A percentile compares a stretch with the other conserved stretches of the same genome.
Evolutionary conservation across 2,329 filamentous ascomycete genomes (phyloP).

Genomic region (Geosmithia flava): DNA sequence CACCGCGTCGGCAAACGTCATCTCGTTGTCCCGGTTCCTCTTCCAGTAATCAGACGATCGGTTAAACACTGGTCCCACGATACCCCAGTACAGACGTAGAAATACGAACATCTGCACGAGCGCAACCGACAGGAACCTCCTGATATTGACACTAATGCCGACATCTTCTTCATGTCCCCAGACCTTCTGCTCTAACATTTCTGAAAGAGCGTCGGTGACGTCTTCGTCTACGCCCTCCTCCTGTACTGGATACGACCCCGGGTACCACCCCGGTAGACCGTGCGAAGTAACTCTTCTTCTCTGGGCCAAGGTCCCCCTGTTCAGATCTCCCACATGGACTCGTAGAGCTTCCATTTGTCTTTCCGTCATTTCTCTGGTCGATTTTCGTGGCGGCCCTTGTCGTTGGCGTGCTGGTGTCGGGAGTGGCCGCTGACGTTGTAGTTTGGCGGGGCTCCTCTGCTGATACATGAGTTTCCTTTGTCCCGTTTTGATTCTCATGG

Average conservation of each 20-base stretch:
- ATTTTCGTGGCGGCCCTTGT: no score
- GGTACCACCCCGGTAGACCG: constrained; percentile 3
- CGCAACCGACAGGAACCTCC: background rate
- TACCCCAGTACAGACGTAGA: constrained; percentile 18
- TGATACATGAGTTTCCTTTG: background rate
- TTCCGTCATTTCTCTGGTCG: no score
- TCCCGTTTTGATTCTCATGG: background rate
- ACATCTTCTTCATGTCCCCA: background rate
- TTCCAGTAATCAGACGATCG: constrained; percentile 20
- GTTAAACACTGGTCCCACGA: constrained; percentile 26
- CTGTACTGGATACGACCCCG: constrained; percentile 15
- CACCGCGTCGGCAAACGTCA: constrained; percentile 10
- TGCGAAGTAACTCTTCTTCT: background rate
- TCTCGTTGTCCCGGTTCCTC: constrained; percentile 9
- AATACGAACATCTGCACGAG: constrained; percentile 4
- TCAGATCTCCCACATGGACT: background rate
- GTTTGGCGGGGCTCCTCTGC: background rate
- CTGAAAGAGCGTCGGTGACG: constrained; percentile 16
- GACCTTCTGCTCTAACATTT: background rate
- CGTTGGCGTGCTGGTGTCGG: no score
- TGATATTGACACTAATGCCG: background rate
- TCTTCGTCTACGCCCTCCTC: constrained; percentile 10
- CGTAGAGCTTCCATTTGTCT: no score
- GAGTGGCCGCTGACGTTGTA: background rate
- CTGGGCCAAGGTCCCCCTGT: background rate